Conservation (phyloP, 371 early-diverging fungal species). For the Saksenaea vasiformis region DNA sequence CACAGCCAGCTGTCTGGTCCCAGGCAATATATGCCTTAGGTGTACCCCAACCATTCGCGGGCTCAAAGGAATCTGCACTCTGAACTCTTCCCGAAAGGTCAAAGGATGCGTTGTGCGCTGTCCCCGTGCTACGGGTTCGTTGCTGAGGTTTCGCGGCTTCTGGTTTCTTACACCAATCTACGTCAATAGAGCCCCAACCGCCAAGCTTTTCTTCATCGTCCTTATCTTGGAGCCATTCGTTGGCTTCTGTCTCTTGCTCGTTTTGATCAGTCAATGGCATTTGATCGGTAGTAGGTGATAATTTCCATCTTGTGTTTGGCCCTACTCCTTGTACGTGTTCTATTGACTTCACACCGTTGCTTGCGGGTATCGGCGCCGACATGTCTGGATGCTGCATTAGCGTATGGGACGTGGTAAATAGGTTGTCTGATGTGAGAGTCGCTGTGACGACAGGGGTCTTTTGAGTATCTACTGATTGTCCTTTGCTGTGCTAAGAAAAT, state of each 20-base stretch:
- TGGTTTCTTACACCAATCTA: not conserved
- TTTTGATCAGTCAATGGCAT: not conserved
- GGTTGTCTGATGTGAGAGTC: not conserved
- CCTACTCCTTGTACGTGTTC: no score
- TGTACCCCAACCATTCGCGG: not conserved
- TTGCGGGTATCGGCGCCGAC: no score
- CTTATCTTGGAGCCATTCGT: not conserved
- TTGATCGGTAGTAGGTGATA: not conserved
- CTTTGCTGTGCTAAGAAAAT: not conserved
- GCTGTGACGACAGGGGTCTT: not conserved
- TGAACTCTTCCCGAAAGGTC: not conserved
- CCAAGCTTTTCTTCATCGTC: not conserved
- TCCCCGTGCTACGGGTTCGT: not conserved
- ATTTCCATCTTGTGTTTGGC: no score
- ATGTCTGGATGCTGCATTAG: not conserved
- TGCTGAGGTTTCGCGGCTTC: not conserved
- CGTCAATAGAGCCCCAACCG: not conserved
- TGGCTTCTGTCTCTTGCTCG: not conserved
- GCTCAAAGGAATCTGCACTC: not conserved
- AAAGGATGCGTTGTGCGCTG: not conserved
- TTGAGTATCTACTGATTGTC: not conserved
- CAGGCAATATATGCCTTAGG: not conserved
- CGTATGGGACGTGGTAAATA: not conserved
- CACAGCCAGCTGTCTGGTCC: not conserved
- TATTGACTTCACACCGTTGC: no score